These are phyloP conservation scores for Apiospora kogelbergensis DNA, from an alignment of 2,329 filamentous ascomycete species.

Conservation along the genomic window DNA sequence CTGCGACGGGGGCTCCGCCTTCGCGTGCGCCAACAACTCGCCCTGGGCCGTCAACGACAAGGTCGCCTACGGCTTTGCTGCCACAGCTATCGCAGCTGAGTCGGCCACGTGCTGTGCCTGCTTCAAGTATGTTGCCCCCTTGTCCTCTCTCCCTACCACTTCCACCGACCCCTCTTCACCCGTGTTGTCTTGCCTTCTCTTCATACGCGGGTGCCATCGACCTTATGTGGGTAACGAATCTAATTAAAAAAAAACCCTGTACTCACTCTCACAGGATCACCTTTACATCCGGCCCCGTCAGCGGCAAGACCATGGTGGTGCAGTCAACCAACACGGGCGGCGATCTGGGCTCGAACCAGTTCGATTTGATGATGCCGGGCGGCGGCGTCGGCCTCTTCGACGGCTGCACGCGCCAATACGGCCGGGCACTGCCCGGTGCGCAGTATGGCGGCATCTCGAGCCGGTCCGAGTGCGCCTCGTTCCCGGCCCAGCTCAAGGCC, in stretches of 20 bases:
- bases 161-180: background rate
- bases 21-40: constrained; percentile 51
- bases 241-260: background rate
- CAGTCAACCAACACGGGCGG: constrained; percentile 58
- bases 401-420: constrained; percentile 43
- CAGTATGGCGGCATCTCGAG: constrained; percentile 48
- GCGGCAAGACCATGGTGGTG: constrained; percentile 56
- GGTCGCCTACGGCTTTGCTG: constrained; percentile 57
- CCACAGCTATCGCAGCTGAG: constrained; percentile 47
- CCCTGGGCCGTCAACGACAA: constrained; percentile 52
- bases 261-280: constrained; percentile 19
- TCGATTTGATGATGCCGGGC: constrained; percentile 49
- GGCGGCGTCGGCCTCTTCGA: constrained; percentile 51
- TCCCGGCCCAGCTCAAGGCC: constrained; percentile 42
- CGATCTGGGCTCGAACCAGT: constrained; percentile 51
- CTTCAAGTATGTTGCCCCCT: constrained; percentile 42
- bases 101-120: constrained; percentile 55
- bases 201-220: background rate
- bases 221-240: too few species aligned
- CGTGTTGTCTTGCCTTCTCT: background rate
- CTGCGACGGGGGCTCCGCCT: constrained; percentile 50
- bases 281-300: constrained; percentile 41
- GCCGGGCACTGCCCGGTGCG: constrained; percentile 36
- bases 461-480: constrained; percentile 40
- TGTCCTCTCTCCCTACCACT: too few species aligned